Evolutionary conservation across 805 yeast species (phyloP), one percentile per base, ranked within the genome.

Genomic region (Zygosaccharomyces bisporus): DNA sequence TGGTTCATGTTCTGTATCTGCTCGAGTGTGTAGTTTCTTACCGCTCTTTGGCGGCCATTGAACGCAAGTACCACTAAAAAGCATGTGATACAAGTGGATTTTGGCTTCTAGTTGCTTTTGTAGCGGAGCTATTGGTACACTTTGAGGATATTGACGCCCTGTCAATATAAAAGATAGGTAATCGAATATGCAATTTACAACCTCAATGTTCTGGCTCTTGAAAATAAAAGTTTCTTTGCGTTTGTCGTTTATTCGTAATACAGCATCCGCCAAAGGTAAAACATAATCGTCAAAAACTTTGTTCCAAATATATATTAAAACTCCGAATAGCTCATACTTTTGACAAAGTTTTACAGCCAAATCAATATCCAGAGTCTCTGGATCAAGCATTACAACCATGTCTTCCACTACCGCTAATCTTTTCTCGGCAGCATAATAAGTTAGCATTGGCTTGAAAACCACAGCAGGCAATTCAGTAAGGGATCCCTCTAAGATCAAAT

Each of bases 61-160:
- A 1, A 80, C 56, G 0, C 72, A 56, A 1, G 76, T 61, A 1
- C 83, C 86, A 46, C 77, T 76, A 59, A 89, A 82, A 4, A 87
- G 56, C 7, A 80, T 64, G 41, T 73, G 71, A 48, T 82, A 82
- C 0, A 86, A 54, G 10, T 69, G 63, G 18, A 69, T 47, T 54
- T 84, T 83, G 0, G 82, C 80, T 3, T 58, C 47, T 1, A 55
- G 41, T 1, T 60, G 58, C n/a, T 63, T 64, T 4, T 58, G 51
- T 3, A 52, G 57, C 6, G 58, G 63, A 3, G 61, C 67, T 17
- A 83, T 69, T 14, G 63, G 61, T 21, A 68, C 63, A 35, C 84
- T 85, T 1, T 84, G 80, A 0, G 97, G 97, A 59, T 81, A 91
- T 46, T 81, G 83, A 44, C 93, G 70, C 0, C 95, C 95, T 0